Percentiles rank a stretch among this genome's conserved stretches.
phyloP scores from a whole-genome alignment of 257 asterid species.

The Datura wrightii region DNA sequence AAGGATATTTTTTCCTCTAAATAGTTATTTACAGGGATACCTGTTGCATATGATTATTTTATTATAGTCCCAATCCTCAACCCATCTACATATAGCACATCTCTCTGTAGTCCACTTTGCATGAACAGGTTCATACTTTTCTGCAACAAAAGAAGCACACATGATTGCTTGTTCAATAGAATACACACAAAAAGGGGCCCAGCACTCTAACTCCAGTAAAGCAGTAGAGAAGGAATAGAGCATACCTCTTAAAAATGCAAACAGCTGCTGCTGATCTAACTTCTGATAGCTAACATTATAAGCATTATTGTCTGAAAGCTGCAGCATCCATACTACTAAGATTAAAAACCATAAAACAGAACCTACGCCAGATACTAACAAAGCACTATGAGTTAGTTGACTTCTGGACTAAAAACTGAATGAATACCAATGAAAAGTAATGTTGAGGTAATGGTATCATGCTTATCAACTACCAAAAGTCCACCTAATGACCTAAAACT shows the following conservation, averaged over 20 bases:
- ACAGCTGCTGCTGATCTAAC: slow-evolving; percentile 71
- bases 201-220: slow-evolving; percentile 31
- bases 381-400: not conserved
- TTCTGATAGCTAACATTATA: slow-evolving; percentile 47
- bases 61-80: slow-evolving; percentile 97
- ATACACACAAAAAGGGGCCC: slow-evolving; percentile 11
- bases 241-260: slow-evolving; percentile 71
- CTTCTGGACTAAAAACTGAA: not conserved
- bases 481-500: not conserved
- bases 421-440: not conserved
- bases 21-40: slow-evolving; percentile 46
- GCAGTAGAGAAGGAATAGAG: slow-evolving; percentile 27
- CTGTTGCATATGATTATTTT: slow-evolving; percentile 96
- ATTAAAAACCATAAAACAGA: slow-evolving; percentile 8
- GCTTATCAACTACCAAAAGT: not conserved
- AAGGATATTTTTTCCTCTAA: not conserved
- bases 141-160: slow-evolving; percentile 52
- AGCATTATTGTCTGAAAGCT: slow-evolving; percentile 66
- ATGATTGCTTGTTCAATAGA: not conserved
- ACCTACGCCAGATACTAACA: not conserved
- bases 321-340: slow-evolving; percentile 48
- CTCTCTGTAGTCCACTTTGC: slow-evolving; percentile 95
- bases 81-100: slow-evolving; percentile 99
- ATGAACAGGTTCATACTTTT: slow-evolving; percentile 68
- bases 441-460: not conserved